Base-by-base conservation (phyloP, 345 rosid species). In the Eucalyptus marginata region DNA sequence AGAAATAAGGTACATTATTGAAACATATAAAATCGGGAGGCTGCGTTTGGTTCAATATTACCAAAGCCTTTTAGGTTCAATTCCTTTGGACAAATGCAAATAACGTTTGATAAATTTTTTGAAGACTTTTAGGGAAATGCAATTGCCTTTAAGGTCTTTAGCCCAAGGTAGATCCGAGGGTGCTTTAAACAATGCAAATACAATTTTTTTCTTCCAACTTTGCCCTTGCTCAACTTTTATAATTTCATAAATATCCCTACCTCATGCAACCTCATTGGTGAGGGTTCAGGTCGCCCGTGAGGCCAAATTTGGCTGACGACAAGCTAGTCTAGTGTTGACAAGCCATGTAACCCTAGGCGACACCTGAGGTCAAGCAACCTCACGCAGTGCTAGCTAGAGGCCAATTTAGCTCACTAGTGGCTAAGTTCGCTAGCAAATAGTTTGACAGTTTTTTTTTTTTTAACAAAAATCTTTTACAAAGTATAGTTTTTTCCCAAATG, bases 391-490 rank as follows among this genome's bases (percentile, higher is more conserved):
- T 56, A 24, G 27, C 27, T 56, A 10, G 62, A 8, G 27, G 27
- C 29, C 62, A 56, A 56, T 56, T 56, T 56, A 24, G 62, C 62
- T 56, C 27, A 56, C 12, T 22, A 24, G 6, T 22, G 29, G 62
- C 29, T 56, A 24, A 24, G 27, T 56, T 56, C 6, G 4, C 27
- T 10, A 22, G 62, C 29, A 56, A 56, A 56, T 56, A 56, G 27
- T 56, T 3, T 52, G 24, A 52, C 0, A 52, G 56, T 18, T 52
- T 52, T 52, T 52, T 0, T 52, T 52, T 52, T 49, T 49, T 13
- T 20, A 22, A 56, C 27, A 0, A 56, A 56, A 56, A 24, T 56
- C 62, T 20, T 56, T 56, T 1, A 24, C 27, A 56, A 10, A 56
- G 29, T 56, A 22, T 54, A 54, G 27, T 22, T 54, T 56, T 56